phyloP scores from a whole-genome alignment of 1,284 basidiomycete genomes.

The Microbotryum violaceum region DNA sequence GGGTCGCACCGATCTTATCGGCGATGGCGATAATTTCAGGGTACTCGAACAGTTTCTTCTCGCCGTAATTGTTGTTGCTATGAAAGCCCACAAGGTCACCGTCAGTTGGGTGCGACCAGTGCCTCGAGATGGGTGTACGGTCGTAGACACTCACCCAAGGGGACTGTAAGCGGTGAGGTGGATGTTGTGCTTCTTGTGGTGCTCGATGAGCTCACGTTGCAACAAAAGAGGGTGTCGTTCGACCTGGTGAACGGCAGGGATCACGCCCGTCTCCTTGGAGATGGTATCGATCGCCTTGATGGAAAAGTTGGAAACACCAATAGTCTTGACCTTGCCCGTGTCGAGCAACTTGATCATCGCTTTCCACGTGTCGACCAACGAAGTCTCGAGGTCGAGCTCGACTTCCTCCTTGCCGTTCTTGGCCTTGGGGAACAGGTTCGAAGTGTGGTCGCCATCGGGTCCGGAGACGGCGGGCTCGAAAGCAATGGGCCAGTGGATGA shows the following conservation, averaged over 20 bases:
- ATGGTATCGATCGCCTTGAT: slow-evolving; percentile 27
- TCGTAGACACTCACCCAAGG: slow-evolving; percentile 27
- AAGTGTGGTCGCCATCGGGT: slow-evolving; percentile 12
- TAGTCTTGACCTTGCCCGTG: slow-evolving; percentile 31
- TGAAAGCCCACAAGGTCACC: too few species aligned
- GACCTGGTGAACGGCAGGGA: slow-evolving; percentile 32
- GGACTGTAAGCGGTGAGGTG: slow-evolving; percentile 44
- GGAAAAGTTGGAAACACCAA: slow-evolving; percentile 35
- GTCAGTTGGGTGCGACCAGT: too few species aligned
- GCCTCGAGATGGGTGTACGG: too few species aligned
- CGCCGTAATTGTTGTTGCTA: slow-evolving; percentile 37
- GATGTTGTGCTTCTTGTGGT: slow-evolving; percentile 32
- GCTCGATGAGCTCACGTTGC: slow-evolving; percentile 28
- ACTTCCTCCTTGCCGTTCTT: slow-evolving; percentile 47
- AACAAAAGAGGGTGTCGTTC: slow-evolving; percentile 30
- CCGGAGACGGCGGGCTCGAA: slow-evolving; percentile 24
- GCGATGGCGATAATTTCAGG: slow-evolving; percentile 39
- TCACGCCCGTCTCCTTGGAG: slow-evolving; percentile 29
- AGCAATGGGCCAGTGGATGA: slow-evolving; percentile 73
- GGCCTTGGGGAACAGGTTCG: slow-evolving; percentile 50
- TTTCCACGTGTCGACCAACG: slow-evolving; percentile 73
- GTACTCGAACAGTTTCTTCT: slow-evolving; percentile 29
- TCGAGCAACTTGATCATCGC: slow-evolving; percentile 58
- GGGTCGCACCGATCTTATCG: slow-evolving; percentile 37
- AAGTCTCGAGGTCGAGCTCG: slow-evolving; percentile 55